Evolutionary conservation across 2,329 filamentous ascomycete genomes (phyloP).

Genomic region (Aspergillus puulaauensis): DNA sequence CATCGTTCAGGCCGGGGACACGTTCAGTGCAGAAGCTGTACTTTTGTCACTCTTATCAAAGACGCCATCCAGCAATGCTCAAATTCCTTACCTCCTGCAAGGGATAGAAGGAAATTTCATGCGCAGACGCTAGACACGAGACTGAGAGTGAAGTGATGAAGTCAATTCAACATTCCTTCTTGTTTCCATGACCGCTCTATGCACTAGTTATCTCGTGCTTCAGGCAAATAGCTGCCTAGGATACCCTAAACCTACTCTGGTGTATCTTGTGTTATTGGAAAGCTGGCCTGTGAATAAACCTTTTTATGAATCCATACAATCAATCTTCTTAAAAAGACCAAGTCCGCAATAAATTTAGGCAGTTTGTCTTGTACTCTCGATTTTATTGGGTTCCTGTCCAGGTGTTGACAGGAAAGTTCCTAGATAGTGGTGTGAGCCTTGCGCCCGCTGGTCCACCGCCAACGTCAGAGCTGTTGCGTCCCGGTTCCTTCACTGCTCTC

Average conservation of each 20-base stretch:
- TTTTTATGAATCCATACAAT: background rate
- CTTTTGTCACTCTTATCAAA: background rate
- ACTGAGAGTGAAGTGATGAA: background rate
- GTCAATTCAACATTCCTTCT: background rate
- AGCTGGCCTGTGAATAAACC: background rate
- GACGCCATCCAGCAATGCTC: background rate
- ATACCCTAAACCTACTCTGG: background rate
- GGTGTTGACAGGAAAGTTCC: background rate
- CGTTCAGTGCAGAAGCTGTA: background rate
- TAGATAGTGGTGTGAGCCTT: background rate
- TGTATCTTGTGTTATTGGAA: background rate
- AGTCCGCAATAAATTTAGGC: background rate
- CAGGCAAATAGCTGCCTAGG: background rate
- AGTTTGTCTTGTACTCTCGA: background rate
- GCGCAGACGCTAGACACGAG: background rate
- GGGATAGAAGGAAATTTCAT: background rate
- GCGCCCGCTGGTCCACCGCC: constrained; percentile 9
- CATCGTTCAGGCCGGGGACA: background rate
- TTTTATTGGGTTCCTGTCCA: background rate
- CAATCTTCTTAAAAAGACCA: background rate
- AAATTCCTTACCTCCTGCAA: constrained; percentile 4
- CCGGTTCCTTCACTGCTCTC: background rate
- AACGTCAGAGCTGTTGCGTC: constrained; percentile 7
- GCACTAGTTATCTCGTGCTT: background rate
- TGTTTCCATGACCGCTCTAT: background rate